These are phyloP conservation scores for Trichocladium antarcticum DNA, from an alignment of 495 filamentous ascomycete genomes.

Conservation along the genomic window DNA sequence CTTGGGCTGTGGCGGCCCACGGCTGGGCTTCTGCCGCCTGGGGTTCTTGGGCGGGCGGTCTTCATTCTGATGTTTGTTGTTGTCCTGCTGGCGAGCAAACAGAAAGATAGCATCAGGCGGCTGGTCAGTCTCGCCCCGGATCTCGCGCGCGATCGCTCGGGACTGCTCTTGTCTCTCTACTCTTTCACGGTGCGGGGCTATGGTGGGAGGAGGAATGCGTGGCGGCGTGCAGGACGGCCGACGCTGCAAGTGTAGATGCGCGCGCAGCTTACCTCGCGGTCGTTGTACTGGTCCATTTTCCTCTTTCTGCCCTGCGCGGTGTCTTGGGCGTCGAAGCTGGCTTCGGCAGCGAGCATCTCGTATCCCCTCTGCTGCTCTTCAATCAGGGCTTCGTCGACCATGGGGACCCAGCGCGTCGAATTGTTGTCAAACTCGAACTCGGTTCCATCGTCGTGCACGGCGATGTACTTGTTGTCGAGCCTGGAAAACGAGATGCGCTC, in stretches of 20 bases:
- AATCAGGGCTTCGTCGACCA: constrained; percentile 69
- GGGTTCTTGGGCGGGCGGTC: constrained; percentile 17
- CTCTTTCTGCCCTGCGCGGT: constrained; percentile 50
- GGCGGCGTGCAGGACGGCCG: constrained; percentile 6
- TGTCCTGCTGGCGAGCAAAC: constrained; percentile 20
- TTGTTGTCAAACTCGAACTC: constrained; percentile 73
- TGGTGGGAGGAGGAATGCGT: constrained; percentile 6
- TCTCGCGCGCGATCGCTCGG: constrained; percentile 8
- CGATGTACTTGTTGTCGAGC: constrained; percentile 65
- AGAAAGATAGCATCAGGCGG: constrained; percentile 17
- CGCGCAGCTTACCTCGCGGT: constrained; percentile 46
- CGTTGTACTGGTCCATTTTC: constrained; percentile 53
- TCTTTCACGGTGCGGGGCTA: constrained; percentile 3
- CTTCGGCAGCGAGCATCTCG: constrained; percentile 39
- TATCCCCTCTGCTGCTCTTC: constrained; percentile 70
- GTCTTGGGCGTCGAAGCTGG: constrained; percentile 43
- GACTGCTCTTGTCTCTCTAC: constrained; percentile 7
- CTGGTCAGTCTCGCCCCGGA: constrained; percentile 21
- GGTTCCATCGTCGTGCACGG: constrained; percentile 73
- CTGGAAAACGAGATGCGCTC: constrained; percentile 78
- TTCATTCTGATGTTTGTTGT: constrained; percentile 16
- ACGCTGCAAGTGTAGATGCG: constrained; percentile 18
- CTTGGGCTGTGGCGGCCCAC: constrained; percentile 35
- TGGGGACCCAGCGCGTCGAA: constrained; percentile 68
- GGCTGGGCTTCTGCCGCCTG: constrained; percentile 19